Evolutionary conservation across 306 rosid genomes (phyloP).

Genomic region (Hippophae gyantsensis): DNA sequence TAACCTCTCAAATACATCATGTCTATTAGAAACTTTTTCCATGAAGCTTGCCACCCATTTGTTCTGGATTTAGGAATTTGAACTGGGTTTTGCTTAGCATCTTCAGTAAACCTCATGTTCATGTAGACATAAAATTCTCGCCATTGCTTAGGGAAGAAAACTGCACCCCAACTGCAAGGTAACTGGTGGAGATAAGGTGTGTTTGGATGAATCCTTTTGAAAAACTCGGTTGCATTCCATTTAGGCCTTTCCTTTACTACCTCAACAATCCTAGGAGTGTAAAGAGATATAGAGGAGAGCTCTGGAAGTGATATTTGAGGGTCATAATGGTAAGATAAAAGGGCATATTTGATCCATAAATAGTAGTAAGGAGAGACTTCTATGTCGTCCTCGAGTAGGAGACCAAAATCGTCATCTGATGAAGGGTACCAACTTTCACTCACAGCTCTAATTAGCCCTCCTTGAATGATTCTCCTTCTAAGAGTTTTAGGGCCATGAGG

Average conservation of each 20-base stretch:
- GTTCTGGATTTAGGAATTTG: conserved; percentile 91
- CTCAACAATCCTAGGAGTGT: conserved; percentile 84
- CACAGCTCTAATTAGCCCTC: conserved; percentile 90
- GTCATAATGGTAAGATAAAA: conserved; percentile 76
- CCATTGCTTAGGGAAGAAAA: conserved; percentile 97
- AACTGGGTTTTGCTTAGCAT: conserved; percentile 76
- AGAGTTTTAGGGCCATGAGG: conserved; percentile 88
- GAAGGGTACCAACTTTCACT: conserved; percentile 98
- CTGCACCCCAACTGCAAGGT: conserved; percentile 97
- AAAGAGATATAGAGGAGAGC: conserved; percentile 81
- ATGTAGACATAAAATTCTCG: conserved; percentile 91
- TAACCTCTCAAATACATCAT: conserved; percentile 98
- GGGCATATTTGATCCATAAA: conserved; percentile 92
- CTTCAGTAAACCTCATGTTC: conserved; percentile 84
- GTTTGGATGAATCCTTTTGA: conserved; percentile 68
- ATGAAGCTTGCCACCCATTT: conserved; percentile 98
- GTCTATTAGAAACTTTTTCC: conserved; percentile 94
- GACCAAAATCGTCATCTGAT: conserved; percentile 72
- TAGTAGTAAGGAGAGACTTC: conserved; percentile 94
- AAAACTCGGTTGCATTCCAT: conserved; percentile 79
- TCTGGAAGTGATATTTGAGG: conserved; percentile 80
- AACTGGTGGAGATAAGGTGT: conserved; percentile 90
- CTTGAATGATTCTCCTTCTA: conserved; percentile 87
- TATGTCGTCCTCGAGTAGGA: conserved; percentile 85
- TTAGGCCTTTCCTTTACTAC: conserved; percentile 92